Evolutionary conservation across 495 filamentous ascomycete genomes (phyloP), one percentile per base, ranked within the genome.

Genomic region (Poronia punctata): DNA sequence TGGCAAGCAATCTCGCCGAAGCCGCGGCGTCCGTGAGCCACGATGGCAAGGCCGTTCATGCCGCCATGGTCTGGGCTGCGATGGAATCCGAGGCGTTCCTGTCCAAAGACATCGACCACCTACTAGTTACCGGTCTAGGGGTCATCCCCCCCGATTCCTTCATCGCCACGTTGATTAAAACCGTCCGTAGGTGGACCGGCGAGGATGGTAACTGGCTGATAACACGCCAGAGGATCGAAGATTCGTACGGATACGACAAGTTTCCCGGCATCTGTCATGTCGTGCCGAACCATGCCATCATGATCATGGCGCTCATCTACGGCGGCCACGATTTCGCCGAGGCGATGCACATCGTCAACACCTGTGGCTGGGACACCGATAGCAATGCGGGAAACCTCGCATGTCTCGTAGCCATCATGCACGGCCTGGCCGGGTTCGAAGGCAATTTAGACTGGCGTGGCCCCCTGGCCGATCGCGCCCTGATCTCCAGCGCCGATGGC

Each of bases 291-390:
- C 58, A 61, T 19, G 50, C 29, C 20, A 22, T 61, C 24, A 61
- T 57, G 58, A 51, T 61, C n/a, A 40, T 59, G 43, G 36, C 56
- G 14, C 30, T 61, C n/a, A 24, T 61, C 3, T 57, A 57, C 9
- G 56, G 34, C 10, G 49, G 50, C 6, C 12, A 46, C 21, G 31
- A 52, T 27, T 61, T 61, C 37, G 25, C 49, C 25, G 51, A 57
- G 25, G 58, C 58, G 8, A 59, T 61, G 56, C 56, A 59, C 31
- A 53, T 61, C 27, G 43, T 59, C 20, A 57, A 57, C 23, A 61
- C 58, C 7, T 51, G 50, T 22, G 58, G 58, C 22, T 61, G 58
- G 56, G 58, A 59, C 34, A 61, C 58, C 1, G 56, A 59, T 23
- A 59, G 56, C 29, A 61, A 61, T 22, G 54, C 58, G 17, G 58